Evolutionary conservation across 169 alveolate genomes (phyloP).

Genomic region (Plasmodium vinckei): DNA sequence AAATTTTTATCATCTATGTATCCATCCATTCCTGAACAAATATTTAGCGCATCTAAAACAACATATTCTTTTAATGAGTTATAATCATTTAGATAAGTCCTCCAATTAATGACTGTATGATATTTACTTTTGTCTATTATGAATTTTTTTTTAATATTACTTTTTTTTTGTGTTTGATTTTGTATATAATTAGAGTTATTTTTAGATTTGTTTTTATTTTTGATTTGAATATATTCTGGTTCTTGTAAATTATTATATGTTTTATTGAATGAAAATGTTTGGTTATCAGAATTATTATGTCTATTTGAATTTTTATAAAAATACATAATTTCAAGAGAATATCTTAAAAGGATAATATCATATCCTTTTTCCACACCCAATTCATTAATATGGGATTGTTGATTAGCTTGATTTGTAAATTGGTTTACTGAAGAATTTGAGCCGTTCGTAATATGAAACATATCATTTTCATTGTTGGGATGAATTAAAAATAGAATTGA

Average conservation of each 20-base stretch:
- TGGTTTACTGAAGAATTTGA: slow-evolving; percentile 1
- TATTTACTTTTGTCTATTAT: slow-evolving; percentile 53
- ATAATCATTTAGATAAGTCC: slow-evolving; percentile 16
- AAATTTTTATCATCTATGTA: slow-evolving; percentile 68
- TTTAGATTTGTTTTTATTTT: slow-evolving; percentile 10
- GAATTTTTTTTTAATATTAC: slow-evolving; percentile 7
- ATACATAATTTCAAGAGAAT: slow-evolving; percentile 53
- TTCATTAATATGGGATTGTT: slow-evolving; percentile 39
- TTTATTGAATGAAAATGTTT: background rate
- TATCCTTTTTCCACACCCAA: slow-evolving; percentile 42
- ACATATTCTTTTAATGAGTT: slow-evolving; percentile 23
- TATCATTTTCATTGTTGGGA: slow-evolving; percentile 32
- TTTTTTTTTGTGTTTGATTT: slow-evolving; percentile 6
- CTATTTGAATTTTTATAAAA: slow-evolving; percentile 37
- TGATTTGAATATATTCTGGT: background rate
- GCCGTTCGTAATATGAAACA: background rate
- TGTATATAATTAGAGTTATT: slow-evolving; percentile 3
- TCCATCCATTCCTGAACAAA: slow-evolving; percentile 74
- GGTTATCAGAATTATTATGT: slow-evolving; percentile 1
- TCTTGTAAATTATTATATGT: background rate
- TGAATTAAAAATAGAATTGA: slow-evolving; percentile 39
- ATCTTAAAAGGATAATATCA: slow-evolving; percentile 62
- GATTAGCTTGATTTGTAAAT: background rate
- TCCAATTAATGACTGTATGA: slow-evolving; percentile 63
- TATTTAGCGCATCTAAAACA: slow-evolving; percentile 57